Conservation (phyloP, 176 grass and related monocot genomes). For the Triticum aestivum region IWGSC_CS_RefSeq_v2.1 NC_057807.1:505122672-505123171, state of each 20-base stretch:
- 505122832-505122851: conserved; percentile 21
- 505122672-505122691: conserved; percentile 73
- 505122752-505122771: conserved; percentile 86
- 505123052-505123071: conserved; percentile 21
- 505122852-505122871: conserved; percentile 15
- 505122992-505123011: neutral
- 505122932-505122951: neutral
- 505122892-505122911: neutral
- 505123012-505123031: conserved; percentile 1
- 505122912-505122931: conserved; percentile 29
- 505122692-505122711: conserved; percentile 80
- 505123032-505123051: conserved; percentile 22
- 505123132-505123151: neutral
- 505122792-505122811: conserved; percentile 76
- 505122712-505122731: conserved; percentile 79
- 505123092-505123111: neutral
- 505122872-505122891: conserved; percentile 3
- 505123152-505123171: neutral
- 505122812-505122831: conserved; percentile 46
- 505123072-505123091: neutral
- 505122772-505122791: conserved; percentile 96
- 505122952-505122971: neutral
- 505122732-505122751: conserved; percentile 77
- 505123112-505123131: neutral
- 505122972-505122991: neutral